phyloP scores from a whole-genome alignment of 164 flowering plant genomes.

The Kalanchoe fedtschenkoi region DNA sequence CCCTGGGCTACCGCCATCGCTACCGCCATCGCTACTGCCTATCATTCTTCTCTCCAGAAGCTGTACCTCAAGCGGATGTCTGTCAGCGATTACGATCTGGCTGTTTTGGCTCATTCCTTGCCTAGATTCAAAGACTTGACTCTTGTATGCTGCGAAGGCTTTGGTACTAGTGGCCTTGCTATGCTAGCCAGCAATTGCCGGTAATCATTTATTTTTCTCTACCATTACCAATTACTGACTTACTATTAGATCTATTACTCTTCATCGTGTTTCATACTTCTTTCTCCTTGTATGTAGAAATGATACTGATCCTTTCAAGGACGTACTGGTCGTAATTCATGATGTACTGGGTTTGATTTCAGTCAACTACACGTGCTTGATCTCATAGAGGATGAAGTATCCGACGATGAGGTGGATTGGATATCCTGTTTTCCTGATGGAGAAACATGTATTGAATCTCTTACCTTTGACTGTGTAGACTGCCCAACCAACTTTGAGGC shows the following conservation, averaged over 20 bases:
- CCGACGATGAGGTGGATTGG: slow-evolving; percentile 82
- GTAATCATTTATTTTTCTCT: slow-evolving; percentile 16
- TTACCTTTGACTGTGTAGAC: slow-evolving; percentile 70
- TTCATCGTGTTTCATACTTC: background rate
- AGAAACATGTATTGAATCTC: slow-evolving; percentile 48
- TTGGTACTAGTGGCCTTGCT: slow-evolving; percentile 66
- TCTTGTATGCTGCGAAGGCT: slow-evolving; percentile 80
- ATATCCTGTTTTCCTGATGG: slow-evolving; percentile 66
- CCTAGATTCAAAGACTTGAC: slow-evolving; percentile 52
- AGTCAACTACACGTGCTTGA: slow-evolving; percentile 76
- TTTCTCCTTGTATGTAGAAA: background rate
- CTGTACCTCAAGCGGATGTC: slow-evolving; percentile 66
- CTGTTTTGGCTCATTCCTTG: slow-evolving; percentile 33
- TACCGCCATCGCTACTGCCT: slow-evolving; percentile 30
- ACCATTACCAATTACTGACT: background rate
- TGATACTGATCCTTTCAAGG: background rate
- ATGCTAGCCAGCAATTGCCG: slow-evolving; percentile 57
- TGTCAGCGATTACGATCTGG: slow-evolving; percentile 62
- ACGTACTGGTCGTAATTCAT: too few species aligned
- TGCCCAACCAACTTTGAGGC: slow-evolving; percentile 46
- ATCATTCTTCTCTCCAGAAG: slow-evolving; percentile 53
- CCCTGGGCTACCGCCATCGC: slow-evolving; percentile 55
- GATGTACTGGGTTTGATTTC: slow-evolving; percentile 7
- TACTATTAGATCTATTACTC: background rate
- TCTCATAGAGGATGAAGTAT: slow-evolving; percentile 56